These are phyloP conservation scores for Cladophialophora yegresii DNA, from an alignment of 2,329 filamentous ascomycete species.

Conservation along the genomic window DNA sequence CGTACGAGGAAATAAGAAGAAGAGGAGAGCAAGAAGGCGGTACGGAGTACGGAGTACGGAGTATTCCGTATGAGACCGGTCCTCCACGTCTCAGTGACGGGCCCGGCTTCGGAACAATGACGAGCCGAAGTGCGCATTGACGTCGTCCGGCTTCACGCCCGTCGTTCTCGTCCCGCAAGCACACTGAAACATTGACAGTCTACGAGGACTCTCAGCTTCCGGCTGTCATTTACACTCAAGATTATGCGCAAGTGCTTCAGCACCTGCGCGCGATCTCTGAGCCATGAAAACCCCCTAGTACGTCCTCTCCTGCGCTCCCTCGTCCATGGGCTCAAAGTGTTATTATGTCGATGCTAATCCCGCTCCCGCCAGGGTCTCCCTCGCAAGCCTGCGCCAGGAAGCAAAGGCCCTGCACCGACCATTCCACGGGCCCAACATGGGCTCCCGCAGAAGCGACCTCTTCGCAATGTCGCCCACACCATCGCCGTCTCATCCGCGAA, in stretches of 20 bases:
- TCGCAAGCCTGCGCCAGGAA: slow-evolving; percentile 50
- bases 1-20: not conserved
- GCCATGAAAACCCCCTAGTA: slow-evolving; percentile 88
- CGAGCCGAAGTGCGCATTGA: not conserved
- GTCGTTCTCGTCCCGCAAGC: not conserved
- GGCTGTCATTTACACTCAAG: slow-evolving; percentile 1
- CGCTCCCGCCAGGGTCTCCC: slow-evolving; percentile 71
- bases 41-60: too few species aligned
- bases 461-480: slow-evolving; percentile 84
- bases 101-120: not conserved
- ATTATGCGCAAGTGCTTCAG: slow-evolving; percentile 37
- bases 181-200: not conserved
- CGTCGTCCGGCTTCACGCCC: not conserved
- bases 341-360: not conserved
- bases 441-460: slow-evolving; percentile 76
- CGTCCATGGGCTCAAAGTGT: not conserved
- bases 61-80: too few species aligned
- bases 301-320: slow-evolving; percentile 25
- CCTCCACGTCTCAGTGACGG: too few species aligned
- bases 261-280: slow-evolving; percentile 34
- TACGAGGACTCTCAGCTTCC: not conserved
- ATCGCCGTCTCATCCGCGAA: slow-evolving; percentile 97
- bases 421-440: slow-evolving; percentile 77
- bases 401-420: slow-evolving; percentile 52
- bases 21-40: too few species aligned